Evolutionary conservation across 345 rosid genomes (phyloP), one percentile per base, ranked within the genome.

Genomic region (Physaria fendleri): DNA sequence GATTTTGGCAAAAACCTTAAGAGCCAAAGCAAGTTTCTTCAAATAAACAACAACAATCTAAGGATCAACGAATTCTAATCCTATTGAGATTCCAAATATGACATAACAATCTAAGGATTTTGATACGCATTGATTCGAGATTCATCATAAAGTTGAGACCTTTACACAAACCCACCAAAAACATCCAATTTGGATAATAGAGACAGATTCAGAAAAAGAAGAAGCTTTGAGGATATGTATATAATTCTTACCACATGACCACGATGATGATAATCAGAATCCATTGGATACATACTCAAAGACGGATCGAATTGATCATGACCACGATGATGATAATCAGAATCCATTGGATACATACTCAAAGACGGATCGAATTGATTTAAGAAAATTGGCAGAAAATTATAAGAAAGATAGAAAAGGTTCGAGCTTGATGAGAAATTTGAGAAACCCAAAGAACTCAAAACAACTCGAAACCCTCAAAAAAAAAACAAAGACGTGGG

Each of bases 271-370:
- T 68, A 76, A 18, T 62, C 74, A 56, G 49, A 59, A 45, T 73
- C 85, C 85, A 80, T 80, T 5, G 58, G 53, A 56, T 40, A 23
- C 66, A 75, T 40, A 67, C 17, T 12, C 39, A 62, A 45, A 39
- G 56, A 57, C 2, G 37, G 14, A 30, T 50, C 24, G 17, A 70
- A 59, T 5, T 29, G 52, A 46, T 4, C 32, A 53, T n/a, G 25
- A 52, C 62, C 56, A 24, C 44, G 78, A 18, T 58, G 71, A 33
- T 30, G 59, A 53, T 68, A 76, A 18, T 62, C 74, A 56, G 49
- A 59, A 45, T 73, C 85, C 85, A 80, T 80, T 5, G 58, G 53
- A 56, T 40, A 23, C 66, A 75, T 40, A 67, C 17, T 12, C 39
- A 62, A 45, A 39, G 56, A 57, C 2, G 37, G 14, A 30, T 50